Evolutionary conservation across 495 filamentous ascomycete genomes (phyloP), one percentile per base, ranked within the genome.

Genomic region (Aspergillus bridgeri): DNA sequence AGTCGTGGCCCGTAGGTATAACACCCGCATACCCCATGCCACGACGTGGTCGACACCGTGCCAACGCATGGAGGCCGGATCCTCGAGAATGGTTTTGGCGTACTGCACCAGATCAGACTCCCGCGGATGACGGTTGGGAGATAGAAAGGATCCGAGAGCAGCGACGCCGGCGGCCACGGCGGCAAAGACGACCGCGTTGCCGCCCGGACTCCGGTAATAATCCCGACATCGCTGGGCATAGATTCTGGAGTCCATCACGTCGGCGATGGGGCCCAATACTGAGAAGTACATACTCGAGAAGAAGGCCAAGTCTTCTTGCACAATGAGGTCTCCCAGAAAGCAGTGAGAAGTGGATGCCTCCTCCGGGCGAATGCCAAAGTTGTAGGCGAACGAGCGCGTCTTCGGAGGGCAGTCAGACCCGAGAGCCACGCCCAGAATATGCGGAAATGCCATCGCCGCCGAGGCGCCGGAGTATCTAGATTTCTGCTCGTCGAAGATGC

Each of bases 401-500:
- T 70, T 67, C 3, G 67, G 65, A 56, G 67, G 65, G 51, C 38
- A 62, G 47, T 65, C 59, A 9, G 69, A 67, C 2, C 69, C 69
- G 9, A 70, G 65, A 60, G 65, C 62, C 53, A 63, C 47, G 6
- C 67, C 64, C 24, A 72, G 47, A 50, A 72, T 62, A 49, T 72
- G 67, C 42, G 69, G 69, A 22, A 72, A 72, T 20, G 67, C 68
- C 68, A 68, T 70, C 51, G 68, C 68, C 25, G 65, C 68, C 17
- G 68, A 70, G 51, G 61, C 68, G 15, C 65, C 68, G 9, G 63
- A 25, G 60, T 70, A 63, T 63, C 69, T 62, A 57, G 38, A 61
- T 53, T 69, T 72, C n/a, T 68, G 64, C 57, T 51, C 65, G 54
- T 72, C 69, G 27, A 69, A 69, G 53, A 72, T 72, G 22, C 68